phyloP scores from a whole-genome alignment of 345 rosid genomes.

The Ceriops zippeliana region DNA sequence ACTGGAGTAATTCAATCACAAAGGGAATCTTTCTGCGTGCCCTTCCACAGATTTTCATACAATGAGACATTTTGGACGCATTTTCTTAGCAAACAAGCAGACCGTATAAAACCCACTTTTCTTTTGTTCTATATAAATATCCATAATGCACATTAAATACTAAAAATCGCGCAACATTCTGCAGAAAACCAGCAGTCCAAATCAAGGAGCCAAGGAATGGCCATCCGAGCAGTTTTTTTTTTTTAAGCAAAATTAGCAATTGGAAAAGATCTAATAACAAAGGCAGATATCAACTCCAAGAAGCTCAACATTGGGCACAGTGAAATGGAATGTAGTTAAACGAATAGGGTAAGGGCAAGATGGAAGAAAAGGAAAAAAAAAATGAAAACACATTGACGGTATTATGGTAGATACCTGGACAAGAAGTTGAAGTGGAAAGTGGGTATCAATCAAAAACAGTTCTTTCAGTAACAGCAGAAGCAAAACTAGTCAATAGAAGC shows the following conservation, averaged over 20 bases:
- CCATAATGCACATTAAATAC: neutral
- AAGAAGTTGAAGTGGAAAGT: neutral
- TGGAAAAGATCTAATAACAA: slow-evolving; percentile 1
- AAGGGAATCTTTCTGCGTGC: too few species aligned
- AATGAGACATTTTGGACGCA: neutral
- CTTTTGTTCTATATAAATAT: neutral
- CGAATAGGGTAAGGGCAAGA: neutral
- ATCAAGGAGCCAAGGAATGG: neutral
- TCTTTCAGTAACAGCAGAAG: neutral
- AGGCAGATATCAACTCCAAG: neutral
- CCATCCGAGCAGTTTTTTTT: neutral
- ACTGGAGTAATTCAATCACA: too few species aligned
- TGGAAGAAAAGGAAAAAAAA: neutral
- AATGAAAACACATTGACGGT: neutral
- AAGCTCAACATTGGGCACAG: neutral
- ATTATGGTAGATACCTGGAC: slow-evolving; percentile 1
- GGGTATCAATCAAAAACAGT: slow-evolving; percentile 6
- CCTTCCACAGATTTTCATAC: neutral
- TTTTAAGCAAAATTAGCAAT: neutral
- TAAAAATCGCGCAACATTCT: neutral
- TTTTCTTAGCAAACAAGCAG: neutral
- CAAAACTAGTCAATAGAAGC: neutral
- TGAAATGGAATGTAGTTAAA: neutral
- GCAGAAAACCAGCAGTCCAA: neutral
- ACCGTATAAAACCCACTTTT: too few species aligned